Conservation (phyloP, 441 rosid species). For the Populus hybrid region DNA sequence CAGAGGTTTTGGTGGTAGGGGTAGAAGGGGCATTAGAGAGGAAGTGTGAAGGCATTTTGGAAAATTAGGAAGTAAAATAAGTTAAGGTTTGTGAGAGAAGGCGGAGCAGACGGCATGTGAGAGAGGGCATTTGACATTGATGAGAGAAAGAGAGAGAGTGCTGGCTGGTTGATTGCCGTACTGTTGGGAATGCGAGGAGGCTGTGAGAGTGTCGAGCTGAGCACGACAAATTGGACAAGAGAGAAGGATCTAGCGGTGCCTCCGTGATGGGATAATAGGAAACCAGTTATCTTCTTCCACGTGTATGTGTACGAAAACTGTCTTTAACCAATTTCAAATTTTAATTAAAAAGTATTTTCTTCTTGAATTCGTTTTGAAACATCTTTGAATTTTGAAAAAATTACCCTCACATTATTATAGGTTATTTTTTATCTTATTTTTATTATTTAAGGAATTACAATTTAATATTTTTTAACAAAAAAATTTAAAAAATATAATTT, state of each 20-base stretch:
- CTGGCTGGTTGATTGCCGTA: not conserved
- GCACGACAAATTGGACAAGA: too few species aligned
- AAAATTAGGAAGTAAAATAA: not conserved
- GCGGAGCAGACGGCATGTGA: not conserved
- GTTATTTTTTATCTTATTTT: too few species aligned
- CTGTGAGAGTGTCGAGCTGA: not conserved
- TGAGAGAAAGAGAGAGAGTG: not conserved
- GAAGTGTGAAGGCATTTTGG: conserved; percentile 37
- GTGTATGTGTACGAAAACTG: too few species aligned
- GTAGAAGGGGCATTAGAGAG: conserved; percentile 32
- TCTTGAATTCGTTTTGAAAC: too few species aligned
- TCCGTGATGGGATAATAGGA: not conserved
- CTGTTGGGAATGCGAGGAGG: not conserved
- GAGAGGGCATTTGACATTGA: conserved; percentile 7
- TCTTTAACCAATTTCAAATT: too few species aligned
- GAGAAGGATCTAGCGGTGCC: not conserved
- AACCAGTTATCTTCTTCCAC: not conserved
- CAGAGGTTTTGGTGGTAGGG: conserved; percentile 24
- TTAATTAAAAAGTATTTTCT: too few species aligned
- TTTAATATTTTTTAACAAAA: too few species aligned
- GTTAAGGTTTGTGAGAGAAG: not conserved
- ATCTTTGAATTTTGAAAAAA: too few species aligned
- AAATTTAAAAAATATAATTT: too few species aligned
- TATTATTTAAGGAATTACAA: too few species aligned
- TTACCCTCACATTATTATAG: too few species aligned